Base-by-base conservation (phyloP, 441 rosid species). In the Populus tomentosa region DNA sequence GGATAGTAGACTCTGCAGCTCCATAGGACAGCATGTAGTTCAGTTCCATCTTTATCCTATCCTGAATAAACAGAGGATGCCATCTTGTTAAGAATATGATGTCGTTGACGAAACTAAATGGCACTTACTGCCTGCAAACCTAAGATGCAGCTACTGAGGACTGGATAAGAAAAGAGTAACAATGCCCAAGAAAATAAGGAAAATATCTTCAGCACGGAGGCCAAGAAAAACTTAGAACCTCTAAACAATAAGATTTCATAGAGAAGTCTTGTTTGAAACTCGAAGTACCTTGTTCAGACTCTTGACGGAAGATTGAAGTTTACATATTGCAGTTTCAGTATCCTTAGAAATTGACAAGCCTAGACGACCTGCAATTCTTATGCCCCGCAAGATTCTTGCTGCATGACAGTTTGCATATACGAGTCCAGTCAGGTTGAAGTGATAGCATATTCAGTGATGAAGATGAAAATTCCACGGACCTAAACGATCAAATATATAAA, bases 1-100 rank as follows among this genome's bases (percentile, higher is more conserved):
- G 77, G 76, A 97, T 85, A 70, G 99, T 90, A 69, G 90, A 85
- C 74, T 79, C 87, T 72, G 98, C 96, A 85, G 98, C 97, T 86
- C 99, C 98, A 86, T 94, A 97, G 6, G 94, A 88, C 69, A 94
- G 84, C 98, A 97, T 92, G 87, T 93, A 91, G 86, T 97, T 91
- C 75, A 94, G 23, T 79, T 97, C 99, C 99, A 97, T 65, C 88
- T 90, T 85, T 84, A 93, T 35, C 83, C 98, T 90, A 84, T 73
- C 42, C 99, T 96, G 93, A 83, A 81, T 66, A 84, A 80, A 77
- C 75, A 81, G 66, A 85, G 72, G 80, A 70, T 38, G 63, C 76
- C 61, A 79, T 32, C n/a, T 76, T 75, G 68, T 21, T 78, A 71
- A 72, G 75, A 69, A 79, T 36, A 74, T 20, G 62, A 74, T 73